Evolutionary conservation across 345 rosid species (phyloP), one percentile per base, ranked within the genome.

Genomic region (Erodium maritimum): DNA sequence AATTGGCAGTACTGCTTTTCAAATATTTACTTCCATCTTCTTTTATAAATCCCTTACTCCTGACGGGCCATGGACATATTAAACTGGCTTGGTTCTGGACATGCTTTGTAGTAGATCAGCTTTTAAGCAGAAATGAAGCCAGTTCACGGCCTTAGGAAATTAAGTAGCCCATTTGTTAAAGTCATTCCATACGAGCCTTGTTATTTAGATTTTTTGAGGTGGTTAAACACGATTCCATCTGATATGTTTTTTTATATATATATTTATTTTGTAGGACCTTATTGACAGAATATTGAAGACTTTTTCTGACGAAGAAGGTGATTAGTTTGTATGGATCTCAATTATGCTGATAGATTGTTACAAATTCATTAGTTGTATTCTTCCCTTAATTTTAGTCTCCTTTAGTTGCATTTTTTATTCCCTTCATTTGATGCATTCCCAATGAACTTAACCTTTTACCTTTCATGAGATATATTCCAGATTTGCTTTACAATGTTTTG

Each of bases 251-350:
- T 51, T n/a, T n/a, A n/a, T n/a, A n/a, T n/a, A n/a, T n/a, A n/a
- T n/a, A 58, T 54, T 19, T n/a, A 24, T 22, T 72, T 62, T 69
- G 60, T 61, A 94, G 99, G 97, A 90, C 64, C 99, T 94, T 64
- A 88, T 85, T 34, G 95, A 83, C 24, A 78, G 97, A 70, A 86
- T 90, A 62, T 69, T 87, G 65, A 62, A 72, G 17, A 67, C 74
- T 68, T 82, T 94, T 13, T 73, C 95, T 19, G 88, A 83, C 62
- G 96, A 81, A 29, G 84, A 76, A 77, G 99, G 99, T 94, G 65
- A 73, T 8, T 13, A 5, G 24, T 54, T 5, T 2, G 17, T 42
- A 10, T 14, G 37, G 16, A 42, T 42, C 16, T 42, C 48, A 42
- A 12, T 42, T 14, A 16, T 10, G 48, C 14, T 10, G 48, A 42